These are phyloP conservation scores for Blastobotrys robertii DNA, from an alignment of 805 yeast species.

Conservation along the genomic window DNA sequence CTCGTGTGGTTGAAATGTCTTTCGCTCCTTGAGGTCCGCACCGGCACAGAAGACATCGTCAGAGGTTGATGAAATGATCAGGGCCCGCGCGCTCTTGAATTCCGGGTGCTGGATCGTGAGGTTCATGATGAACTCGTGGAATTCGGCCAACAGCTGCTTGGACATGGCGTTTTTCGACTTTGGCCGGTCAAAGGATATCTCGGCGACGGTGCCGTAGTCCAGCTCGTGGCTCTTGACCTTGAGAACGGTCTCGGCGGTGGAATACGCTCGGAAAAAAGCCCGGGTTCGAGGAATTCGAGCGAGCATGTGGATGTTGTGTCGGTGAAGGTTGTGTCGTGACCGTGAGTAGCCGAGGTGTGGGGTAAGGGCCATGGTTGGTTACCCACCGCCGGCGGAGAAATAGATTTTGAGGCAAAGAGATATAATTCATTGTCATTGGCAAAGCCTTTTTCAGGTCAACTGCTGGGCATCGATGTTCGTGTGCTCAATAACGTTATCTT, in stretches of 20 bases:
- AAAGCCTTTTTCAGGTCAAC: no score
- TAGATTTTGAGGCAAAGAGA: no score
- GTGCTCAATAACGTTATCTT: no score
- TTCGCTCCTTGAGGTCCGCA: slow-evolving; percentile 35
- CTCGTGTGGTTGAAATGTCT: slow-evolving; percentile 22
- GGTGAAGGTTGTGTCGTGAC: no score
- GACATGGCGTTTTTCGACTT: slow-evolving; percentile 27
- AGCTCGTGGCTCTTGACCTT: background rate
- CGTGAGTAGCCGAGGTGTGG: no score
- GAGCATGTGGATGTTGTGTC: no score
- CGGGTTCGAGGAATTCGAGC: no score
- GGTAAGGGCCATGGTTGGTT: no score
- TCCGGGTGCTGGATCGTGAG: slow-evolving; percentile 14
- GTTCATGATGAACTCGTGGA: slow-evolving; percentile 15
- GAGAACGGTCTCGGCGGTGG: background rate
- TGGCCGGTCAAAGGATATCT: slow-evolving; percentile 24
- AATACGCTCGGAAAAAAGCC: no score
- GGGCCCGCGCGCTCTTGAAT: slow-evolving; percentile 12
- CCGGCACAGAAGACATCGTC: slow-evolving; percentile 29
- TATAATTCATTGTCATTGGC: no score
- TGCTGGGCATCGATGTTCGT: no score
- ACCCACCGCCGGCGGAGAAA: no score
- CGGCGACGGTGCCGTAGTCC: slow-evolving; percentile 15
- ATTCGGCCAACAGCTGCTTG: slow-evolving; percentile 19
- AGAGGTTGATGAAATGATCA: slow-evolving; percentile 20